Base-by-base conservation (phyloP, 306 rosid species). In the Styphnolobium japonicum region DNA sequence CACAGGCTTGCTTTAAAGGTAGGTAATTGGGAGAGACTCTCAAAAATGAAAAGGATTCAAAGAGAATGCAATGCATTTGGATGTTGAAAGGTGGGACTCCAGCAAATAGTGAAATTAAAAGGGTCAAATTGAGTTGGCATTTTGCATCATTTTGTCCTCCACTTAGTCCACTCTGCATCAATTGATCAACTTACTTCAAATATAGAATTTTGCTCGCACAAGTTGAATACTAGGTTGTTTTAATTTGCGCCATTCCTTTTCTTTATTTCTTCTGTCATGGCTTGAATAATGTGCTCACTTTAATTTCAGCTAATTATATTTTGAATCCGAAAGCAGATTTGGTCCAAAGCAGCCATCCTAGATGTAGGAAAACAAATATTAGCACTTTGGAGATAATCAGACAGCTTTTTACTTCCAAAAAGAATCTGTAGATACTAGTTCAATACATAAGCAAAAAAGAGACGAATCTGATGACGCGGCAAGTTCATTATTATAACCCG, bases 91-190 rank as follows among this genome's bases (percentile, higher is more conserved):
- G 36, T 58, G 23, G 45, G 40, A 68, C 23, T 75, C 46, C 4
- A 49, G 62, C 29, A 70, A 75, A 53, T 52, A 51, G 69, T 75
- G 85, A 70, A 84, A 80, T 8, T 0, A 29, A 49, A 75, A 51
- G 71, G 11, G 70, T 69, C 78, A 60, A 74, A 60, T 18, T 75
- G 22, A 61, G 84, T 39, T 84, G 87, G 79, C 87, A 62, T 80
- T 63, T 22, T 62, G 60, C 71, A 84, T 84, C 80, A 84, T 84
- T 75, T 70, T 75, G 87, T 84, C 85, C 23, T 70, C 85, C 87
- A 84, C 87, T 82, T 68, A 49, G 52, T 49, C 5, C 71, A 70
- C 52, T 76, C 51, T 19, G 18, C 70, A 82, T 82, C 86, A 82
- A 62, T 61, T 22, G 83, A 80, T 83, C 86, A 83, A 78, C 83